Evolutionary conservation across 176 grass and related monocot species (phyloP), one percentile per base, ranked within the genome.

Genomic region (Oryza meyeriana): DNA sequence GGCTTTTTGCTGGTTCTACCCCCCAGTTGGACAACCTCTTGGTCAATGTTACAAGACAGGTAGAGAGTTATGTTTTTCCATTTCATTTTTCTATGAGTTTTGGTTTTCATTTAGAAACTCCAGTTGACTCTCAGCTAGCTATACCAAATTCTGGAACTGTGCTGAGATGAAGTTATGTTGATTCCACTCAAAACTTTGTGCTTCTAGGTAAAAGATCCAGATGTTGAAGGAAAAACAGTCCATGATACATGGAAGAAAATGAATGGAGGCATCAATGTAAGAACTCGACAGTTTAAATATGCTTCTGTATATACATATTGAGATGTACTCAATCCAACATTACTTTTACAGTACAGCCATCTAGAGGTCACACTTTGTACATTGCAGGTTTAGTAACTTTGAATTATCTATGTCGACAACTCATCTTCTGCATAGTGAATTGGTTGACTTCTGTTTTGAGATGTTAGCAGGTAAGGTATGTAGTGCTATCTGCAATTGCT

Each of bases 11-110:
- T 82, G 84, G 88, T 72, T 82, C 88, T 50, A 93, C 90, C 73
- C 95, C 95, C 72, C 95, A 98, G 45, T 80, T 98, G 79, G 95
- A 98, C 59, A 91, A 91, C 28, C 86, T 98, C 77, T 78, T 98
- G 83, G 70, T 90, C 62, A 70, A 91, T 84, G 71, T 94, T 83
- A 93, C 90, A 70, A 93, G 84, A 71, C 84, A 93, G 95, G 95
- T 98, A 89, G 22, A 69, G 41, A n/a, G 16, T 62, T 61, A 50
- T 44, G 5, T 70, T 61, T 70, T 79, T 1, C 68, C 79, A 5
- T 69, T 79, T 30, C 36, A 79, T 65, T 71, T 6, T 73, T 81
- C 40, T 87, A 68, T 81, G 11, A 16, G 45, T 67, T 77, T 77
- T 8, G 8, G 30, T 67, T 86, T 61, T 24, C 3, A 55, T 35